Conservation (phyloP, 164 flowering plant species). For the Pachysandra terminalis region DNA sequence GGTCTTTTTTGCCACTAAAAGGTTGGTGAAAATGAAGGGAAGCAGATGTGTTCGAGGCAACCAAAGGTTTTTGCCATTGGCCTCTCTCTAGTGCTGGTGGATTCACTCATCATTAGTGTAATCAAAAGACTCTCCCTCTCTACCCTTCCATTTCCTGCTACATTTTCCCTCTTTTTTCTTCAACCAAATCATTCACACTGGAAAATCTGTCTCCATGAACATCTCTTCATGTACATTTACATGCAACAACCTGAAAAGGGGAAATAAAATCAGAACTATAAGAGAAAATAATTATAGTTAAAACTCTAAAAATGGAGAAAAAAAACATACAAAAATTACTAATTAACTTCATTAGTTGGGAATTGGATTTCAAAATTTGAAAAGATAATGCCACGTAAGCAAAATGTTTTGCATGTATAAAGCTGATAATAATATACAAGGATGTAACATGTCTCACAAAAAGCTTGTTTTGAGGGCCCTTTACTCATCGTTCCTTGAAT, state of each 20-base stretch:
- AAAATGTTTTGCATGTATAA: neutral
- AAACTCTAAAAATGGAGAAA: neutral
- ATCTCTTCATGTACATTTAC: slow-evolving; percentile 18
- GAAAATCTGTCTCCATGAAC: slow-evolving; percentile 37
- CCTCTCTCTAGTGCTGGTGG: neutral
- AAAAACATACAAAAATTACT: neutral
- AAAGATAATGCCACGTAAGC: neutral
- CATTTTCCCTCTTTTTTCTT: slow-evolving; percentile 7
- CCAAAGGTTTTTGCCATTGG: too few relatives aligned
- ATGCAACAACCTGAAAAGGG: slow-evolving; percentile 14
- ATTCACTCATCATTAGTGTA: slow-evolving; percentile 31
- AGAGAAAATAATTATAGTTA: neutral
- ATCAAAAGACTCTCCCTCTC: slow-evolving; percentile 14
- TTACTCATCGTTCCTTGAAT: neutral
- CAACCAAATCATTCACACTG: slow-evolving; percentile 26
- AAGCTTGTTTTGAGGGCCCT: neutral
- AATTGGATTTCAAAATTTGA: too few relatives aligned
- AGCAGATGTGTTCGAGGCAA: too few relatives aligned
- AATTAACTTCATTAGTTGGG: neutral
- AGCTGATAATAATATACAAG: neutral
- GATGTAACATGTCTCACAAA: neutral
- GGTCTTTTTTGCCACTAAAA: too few relatives aligned
- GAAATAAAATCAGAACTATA: neutral
- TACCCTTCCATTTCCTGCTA: slow-evolving; percentile 3
- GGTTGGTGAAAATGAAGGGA: too few relatives aligned